phyloP scores from a whole-genome alignment of 192 early-diverging fungal genomes.

The Podila horticola region DNA sequence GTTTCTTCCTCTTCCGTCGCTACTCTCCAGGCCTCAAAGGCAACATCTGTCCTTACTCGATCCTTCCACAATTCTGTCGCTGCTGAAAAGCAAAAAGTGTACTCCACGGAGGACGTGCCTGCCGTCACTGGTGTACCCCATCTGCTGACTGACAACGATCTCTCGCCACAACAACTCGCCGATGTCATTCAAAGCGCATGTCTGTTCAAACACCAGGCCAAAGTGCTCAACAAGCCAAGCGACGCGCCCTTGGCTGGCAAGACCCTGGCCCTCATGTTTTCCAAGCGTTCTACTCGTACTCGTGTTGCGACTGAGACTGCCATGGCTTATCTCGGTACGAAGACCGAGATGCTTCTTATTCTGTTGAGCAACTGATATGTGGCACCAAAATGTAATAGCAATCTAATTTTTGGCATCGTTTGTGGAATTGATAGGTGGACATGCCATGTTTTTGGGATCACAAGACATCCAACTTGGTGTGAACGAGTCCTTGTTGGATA shows the following conservation, averaged over 20 bases:
- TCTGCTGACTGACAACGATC: constrained; percentile 85
- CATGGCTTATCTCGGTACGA: constrained; percentile 79
- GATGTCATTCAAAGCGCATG: constrained; percentile 81
- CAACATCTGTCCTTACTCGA: constrained; percentile 9
- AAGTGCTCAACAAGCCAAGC: constrained; percentile 62
- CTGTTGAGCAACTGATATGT: not conserved
- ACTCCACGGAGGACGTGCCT: constrained; percentile 37
- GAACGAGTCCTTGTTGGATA: constrained; percentile 94
- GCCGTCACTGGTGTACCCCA: constrained; percentile 55
- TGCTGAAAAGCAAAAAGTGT: constrained; percentile 9
- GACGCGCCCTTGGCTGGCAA: constrained; percentile 78
- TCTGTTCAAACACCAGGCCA: constrained; percentile 80
- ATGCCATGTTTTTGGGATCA: constrained; percentile 93
- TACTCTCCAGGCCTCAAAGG: not conserved
- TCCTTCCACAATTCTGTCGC: constrained; percentile 13
- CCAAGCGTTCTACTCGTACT: constrained; percentile 96
- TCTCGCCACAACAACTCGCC: constrained; percentile 80
- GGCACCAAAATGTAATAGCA: not conserved
- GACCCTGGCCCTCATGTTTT: constrained; percentile 93
- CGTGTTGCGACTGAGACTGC: constrained; percentile 94
- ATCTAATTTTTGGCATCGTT: not conserved
- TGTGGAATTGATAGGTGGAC: constrained; percentile 73
- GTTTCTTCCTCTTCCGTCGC: constrained; percentile 6
- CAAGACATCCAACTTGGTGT: constrained; percentile 98
- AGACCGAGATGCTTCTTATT: not conserved